Conservation (phyloP, 306 rosid genomes). For the Cucurbita maxima region DNA sequence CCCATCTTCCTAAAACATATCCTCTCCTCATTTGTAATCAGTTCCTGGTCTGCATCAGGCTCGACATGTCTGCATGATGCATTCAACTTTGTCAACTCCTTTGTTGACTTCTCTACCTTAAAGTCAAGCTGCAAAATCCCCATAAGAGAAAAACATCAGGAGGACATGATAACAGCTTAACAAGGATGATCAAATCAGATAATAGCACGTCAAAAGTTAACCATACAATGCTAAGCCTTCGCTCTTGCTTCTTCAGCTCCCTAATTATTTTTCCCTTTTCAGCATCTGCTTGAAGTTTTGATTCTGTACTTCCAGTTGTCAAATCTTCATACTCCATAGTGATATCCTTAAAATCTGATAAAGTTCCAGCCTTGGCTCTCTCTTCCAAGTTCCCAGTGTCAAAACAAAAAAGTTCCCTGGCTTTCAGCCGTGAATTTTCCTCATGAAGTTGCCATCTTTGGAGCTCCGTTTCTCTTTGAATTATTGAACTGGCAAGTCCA, state of each 20-base stretch:
- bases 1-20: slow-evolving; percentile 54
- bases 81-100: slow-evolving; percentile 43
- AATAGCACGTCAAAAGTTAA: neutral
- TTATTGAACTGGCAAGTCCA: slow-evolving; percentile 34
- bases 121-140: slow-evolving; percentile 39
- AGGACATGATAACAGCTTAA: neutral
- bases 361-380: slow-evolving; percentile 41
- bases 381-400: slow-evolving; percentile 24
- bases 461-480: slow-evolving; percentile 54
- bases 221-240: slow-evolving; percentile 47
- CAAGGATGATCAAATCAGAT: neutral
- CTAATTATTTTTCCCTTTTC: slow-evolving; percentile 36
- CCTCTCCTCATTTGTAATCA: slow-evolving; percentile 66
- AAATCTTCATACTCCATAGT: slow-evolving; percentile 19
- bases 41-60: slow-evolving; percentile 47
- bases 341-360: slow-evolving; percentile 47
- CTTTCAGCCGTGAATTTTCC: slow-evolving; percentile 49
- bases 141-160: neutral
- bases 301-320: slow-evolving; percentile 10
- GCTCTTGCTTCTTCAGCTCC: slow-evolving; percentile 42
- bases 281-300: slow-evolving; percentile 40
- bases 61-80: slow-evolving; percentile 40
- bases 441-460: slow-evolving; percentile 37
- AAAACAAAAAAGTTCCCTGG: slow-evolving; percentile 24
- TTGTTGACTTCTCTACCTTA: slow-evolving; percentile 47